Evolutionary conservation across 768 basidiomycete genomes (phyloP).

Genomic region (Megacollybia marginata): DNA sequence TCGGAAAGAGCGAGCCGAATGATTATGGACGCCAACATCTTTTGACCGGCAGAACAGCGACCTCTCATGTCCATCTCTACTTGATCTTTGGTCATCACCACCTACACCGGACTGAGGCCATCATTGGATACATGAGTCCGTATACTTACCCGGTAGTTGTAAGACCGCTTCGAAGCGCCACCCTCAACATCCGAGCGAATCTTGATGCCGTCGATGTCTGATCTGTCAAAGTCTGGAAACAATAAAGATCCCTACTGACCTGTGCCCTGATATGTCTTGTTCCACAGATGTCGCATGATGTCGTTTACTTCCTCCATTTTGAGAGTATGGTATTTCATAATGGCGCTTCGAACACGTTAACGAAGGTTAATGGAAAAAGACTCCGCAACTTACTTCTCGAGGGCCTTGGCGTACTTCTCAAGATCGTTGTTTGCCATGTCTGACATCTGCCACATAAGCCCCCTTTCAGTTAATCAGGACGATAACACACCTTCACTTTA

Average conservation of each 20-base stretch:
- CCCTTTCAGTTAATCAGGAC: not conserved
- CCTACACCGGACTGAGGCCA: slow-evolving; percentile 35
- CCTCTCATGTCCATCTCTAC: slow-evolving; percentile 99
- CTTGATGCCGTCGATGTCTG: slow-evolving; percentile 97
- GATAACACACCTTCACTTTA: slow-evolving; percentile 76
- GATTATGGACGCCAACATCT: slow-evolving; percentile 97
- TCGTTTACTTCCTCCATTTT: slow-evolving; percentile 99
- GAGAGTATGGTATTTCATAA: slow-evolving; percentile 95
- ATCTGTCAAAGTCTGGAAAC: slow-evolving; percentile 4
- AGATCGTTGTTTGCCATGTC: slow-evolving; percentile 97
- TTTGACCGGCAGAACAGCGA: slow-evolving; percentile 96
- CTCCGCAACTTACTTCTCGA: slow-evolving; percentile 72
- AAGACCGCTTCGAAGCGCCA: slow-evolving; percentile 81
- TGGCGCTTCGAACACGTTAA: slow-evolving; percentile 52
- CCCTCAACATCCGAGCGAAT: slow-evolving; percentile 93
- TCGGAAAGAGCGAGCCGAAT: slow-evolving; percentile 96
- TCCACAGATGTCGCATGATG: slow-evolving; percentile 95
- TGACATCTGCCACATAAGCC: slow-evolving; percentile 61
- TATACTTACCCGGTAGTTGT: slow-evolving; percentile 84
- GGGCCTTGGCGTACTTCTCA: slow-evolving; percentile 95
- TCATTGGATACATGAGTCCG: slow-evolving; percentile 2
- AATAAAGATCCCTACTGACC: slow-evolving; percentile 40
- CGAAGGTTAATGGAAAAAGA: not conserved
- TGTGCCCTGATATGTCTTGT: slow-evolving; percentile 97
- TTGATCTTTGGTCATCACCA: slow-evolving; percentile 98